Percentiles rank a stretch among this genome's conserved stretches.
Conservation (phyloP, 495 filamentous ascomycete genomes). For the Xylaria sp. region DNA sequence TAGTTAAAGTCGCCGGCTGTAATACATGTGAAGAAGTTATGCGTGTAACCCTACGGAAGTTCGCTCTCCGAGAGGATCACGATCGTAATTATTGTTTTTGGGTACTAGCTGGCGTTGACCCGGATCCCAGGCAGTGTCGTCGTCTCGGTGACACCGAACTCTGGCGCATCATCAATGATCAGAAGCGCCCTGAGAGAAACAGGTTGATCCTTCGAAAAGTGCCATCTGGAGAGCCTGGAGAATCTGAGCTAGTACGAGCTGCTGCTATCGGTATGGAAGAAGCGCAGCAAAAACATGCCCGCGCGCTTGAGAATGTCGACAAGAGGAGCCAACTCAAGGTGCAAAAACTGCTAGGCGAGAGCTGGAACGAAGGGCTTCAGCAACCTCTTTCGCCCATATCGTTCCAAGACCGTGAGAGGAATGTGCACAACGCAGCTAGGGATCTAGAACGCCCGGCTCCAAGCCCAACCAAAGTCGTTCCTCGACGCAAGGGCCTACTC, state of each 20-base stretch:
- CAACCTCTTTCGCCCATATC: slow-evolving; percentile 83
- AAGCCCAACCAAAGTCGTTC: slow-evolving; percentile 56
- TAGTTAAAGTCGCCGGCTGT: slow-evolving; percentile 87
- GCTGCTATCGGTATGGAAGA: slow-evolving; percentile 85
- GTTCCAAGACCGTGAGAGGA: slow-evolving; percentile 67
- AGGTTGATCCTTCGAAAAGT: slow-evolving; percentile 90
- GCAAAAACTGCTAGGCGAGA: slow-evolving; percentile 83
- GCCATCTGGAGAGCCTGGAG: slow-evolving; percentile 82
- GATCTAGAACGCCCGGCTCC: slow-evolving; percentile 65
- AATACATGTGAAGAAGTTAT: slow-evolving; percentile 91
- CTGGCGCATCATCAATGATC: slow-evolving; percentile 80
- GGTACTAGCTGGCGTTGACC: slow-evolving; percentile 80
- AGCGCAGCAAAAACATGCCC: slow-evolving; percentile 72
- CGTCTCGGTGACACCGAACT: slow-evolving; percentile 84
- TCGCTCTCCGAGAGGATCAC: slow-evolving; percentile 75
- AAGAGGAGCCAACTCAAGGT: slow-evolving; percentile 78
- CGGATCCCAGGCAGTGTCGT: slow-evolving; percentile 77
- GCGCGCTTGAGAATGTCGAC: slow-evolving; percentile 66
- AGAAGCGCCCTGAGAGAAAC: slow-evolving; percentile 78
- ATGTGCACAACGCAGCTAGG: slow-evolving; percentile 66
- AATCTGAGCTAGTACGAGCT: slow-evolving; percentile 79
- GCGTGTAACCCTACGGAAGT: slow-evolving; percentile 81
- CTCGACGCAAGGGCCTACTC: slow-evolving; percentile 65
- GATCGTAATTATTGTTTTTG: slow-evolving; percentile 84
- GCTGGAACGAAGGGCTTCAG: slow-evolving; percentile 75